Evolutionary conservation across 495 filamentous ascomycete species (phyloP), one percentile per base, ranked within the genome.

Genomic region (Evansstolkia leycettana): DNA sequence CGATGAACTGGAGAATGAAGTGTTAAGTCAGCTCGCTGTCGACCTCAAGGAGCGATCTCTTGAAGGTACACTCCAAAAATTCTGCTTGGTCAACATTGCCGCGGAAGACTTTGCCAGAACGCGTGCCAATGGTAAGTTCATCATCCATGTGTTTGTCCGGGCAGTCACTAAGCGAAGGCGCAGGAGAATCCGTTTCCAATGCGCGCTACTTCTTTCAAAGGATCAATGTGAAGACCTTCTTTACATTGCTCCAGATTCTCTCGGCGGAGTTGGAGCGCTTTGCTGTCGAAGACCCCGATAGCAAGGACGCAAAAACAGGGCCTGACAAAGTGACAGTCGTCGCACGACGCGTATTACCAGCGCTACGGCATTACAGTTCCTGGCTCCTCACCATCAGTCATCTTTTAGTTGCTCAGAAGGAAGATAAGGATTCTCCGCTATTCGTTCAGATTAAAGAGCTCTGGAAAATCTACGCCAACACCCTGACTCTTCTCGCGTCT

Each of bases 1-100:
- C 41, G 75, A 84, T 33, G 87, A 89, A 51, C 63, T 96, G 7
- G 89, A 96, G 58, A 78, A 72, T 36, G 84, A 93, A 48, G 82
- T 95, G 6, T 62, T 94, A 31, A 76, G 76, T 43, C 82, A 84
- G 29, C 57, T 94, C 16, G 70, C 73, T 32, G 64, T 81, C 33
- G 76, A 84, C 18, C 56, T 92, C 28, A 87, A 84, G 50, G 73
- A 81, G 46, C 61, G 72, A 8, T 69, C 75, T 1, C 57, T 78
- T 24, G 72, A 85, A 34, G 70, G 68, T 15, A 74, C 72, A 3
- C 52, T 93, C 17, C 70, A 84, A 31, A 88, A 86, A 48, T 76
- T 94, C 43, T 75, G 85, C 30, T 64, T 95, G 19, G 76, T 84
- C 38, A 96, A 92, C 46, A 78, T 95, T 32, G 75, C 84, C 1